Evolutionary conservation across 805 yeast genomes (phyloP).

Genomic region (Nakazawaea populi): DNA sequence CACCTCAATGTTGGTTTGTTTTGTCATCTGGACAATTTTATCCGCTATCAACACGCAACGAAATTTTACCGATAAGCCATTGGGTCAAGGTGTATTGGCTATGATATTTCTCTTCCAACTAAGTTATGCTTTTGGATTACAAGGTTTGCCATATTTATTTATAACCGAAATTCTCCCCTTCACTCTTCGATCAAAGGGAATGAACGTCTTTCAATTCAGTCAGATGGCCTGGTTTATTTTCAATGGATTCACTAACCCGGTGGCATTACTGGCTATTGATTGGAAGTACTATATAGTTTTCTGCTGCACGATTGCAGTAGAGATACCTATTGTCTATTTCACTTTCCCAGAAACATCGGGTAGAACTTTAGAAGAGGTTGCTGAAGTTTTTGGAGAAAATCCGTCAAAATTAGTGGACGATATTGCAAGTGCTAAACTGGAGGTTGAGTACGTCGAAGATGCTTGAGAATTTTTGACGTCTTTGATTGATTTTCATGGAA

Average conservation of each 20-base stretch:
- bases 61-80: conserved; percentile 30
- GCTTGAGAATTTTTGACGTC: neutral
- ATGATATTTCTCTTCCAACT: conserved; percentile 41
- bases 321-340: conserved; percentile 24
- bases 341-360: conserved; percentile 32
- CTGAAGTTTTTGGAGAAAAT: conserved; percentile 14
- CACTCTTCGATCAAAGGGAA: conserved; percentile 23
- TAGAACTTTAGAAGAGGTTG: conserved; percentile 32
- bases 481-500: too few relatives aligned
- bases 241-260: conserved; percentile 23
- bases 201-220: conserved; percentile 12
- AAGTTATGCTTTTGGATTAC: conserved; percentile 34
- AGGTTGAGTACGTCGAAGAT: conserved; percentile 1
- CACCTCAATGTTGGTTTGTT: too few relatives aligned
- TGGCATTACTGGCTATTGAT: conserved; percentile 30
- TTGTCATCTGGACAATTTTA: conserved; percentile 34
- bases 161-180: conserved; percentile 32
- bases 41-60: conserved; percentile 40
- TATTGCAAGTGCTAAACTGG: neutral
- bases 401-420: neutral
- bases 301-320: conserved; percentile 24
- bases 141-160: conserved; percentile 40
- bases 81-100: conserved; percentile 41
- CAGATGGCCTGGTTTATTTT: conserved; percentile 14
- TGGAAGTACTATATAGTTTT: conserved; percentile 32